Conservation (phyloP, 345 rosid species). For the Lepidium didymum region DNA sequence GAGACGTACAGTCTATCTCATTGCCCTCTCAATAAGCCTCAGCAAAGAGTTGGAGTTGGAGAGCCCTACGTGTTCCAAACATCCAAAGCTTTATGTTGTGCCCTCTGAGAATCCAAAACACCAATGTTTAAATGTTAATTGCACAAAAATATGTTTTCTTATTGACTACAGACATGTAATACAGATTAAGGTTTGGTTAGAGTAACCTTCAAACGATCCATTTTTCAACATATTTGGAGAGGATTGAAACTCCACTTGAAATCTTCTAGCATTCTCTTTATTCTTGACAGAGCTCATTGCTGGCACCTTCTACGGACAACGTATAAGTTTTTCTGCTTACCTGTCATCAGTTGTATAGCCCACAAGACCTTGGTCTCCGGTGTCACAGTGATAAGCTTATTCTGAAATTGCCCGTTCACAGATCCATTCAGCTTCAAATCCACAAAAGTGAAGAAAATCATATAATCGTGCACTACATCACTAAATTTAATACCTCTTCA, state of each 20-base stretch:
- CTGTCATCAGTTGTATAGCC: conserved; percentile 99
- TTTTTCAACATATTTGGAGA: conserved; percentile 71
- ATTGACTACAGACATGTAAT: neutral
- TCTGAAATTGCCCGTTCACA: conserved; percentile 35
- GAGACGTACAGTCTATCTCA: neutral
- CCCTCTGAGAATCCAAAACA: conserved; percentile 38
- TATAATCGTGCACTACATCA: neutral
- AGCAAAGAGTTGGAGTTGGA: conserved; percentile 78
- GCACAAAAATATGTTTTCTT: neutral
- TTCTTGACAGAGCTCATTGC: conserved; percentile 76
- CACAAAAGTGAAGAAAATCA: neutral
- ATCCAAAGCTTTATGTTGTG: conserved; percentile 84
- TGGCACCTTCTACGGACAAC: neutral
- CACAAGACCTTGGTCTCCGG: conserved; percentile 84
- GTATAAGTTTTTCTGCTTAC: conserved; percentile 23
- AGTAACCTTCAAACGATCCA: conserved; percentile 82
- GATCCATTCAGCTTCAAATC: neutral
- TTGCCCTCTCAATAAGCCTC: conserved; percentile 81
- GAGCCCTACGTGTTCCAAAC: conserved; percentile 86
- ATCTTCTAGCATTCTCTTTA: conserved; percentile 72
- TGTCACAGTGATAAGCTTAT: conserved; percentile 87
- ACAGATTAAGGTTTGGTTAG: neutral
- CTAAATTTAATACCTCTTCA: conserved; percentile 66
- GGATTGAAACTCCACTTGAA: conserved; percentile 72
- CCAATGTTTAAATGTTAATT: neutral